Evolutionary conservation across 1,284 basidiomycete genomes (phyloP).

Genomic region (Rhodotorula sp.): DNA sequence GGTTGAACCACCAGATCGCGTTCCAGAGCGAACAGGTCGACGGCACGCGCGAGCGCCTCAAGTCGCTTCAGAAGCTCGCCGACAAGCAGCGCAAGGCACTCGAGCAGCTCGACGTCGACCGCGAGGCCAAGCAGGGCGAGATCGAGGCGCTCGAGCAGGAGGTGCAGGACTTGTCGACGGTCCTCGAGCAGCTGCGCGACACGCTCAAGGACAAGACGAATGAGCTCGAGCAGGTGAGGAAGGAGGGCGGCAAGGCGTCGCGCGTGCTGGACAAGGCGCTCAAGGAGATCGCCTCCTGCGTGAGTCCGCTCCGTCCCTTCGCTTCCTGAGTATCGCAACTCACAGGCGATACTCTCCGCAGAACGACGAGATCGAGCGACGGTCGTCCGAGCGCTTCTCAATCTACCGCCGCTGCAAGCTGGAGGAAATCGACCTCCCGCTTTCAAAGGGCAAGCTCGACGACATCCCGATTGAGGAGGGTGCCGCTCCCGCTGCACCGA

Average conservation of each 20-base stretch:
- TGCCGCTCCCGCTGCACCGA: slow-evolving; percentile 51
- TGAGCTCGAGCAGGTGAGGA: slow-evolving; percentile 72
- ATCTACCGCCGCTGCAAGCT: slow-evolving; percentile 89
- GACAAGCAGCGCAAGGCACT: slow-evolving; percentile 7
- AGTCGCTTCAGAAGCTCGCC: slow-evolving; percentile 45
- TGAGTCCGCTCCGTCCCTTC: slow-evolving; percentile 47
- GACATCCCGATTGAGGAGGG: slow-evolving; percentile 86
- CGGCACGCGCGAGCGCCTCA: slow-evolving; percentile 64
- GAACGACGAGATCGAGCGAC: slow-evolving; percentile 92
- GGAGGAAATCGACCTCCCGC: slow-evolving; percentile 84
- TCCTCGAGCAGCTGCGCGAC: slow-evolving; percentile 58
- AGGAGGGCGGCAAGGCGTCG: slow-evolving; percentile 64
- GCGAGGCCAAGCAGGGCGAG: slow-evolving; percentile 8
- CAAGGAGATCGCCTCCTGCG: slow-evolving; percentile 83
- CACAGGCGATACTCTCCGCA: slow-evolving; percentile 46
- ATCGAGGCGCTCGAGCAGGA: slow-evolving; percentile 29
- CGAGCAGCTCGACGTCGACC: slow-evolving; percentile 12
- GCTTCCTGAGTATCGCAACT: background rate
- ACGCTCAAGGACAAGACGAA: slow-evolving; percentile 65
- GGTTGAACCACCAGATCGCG: slow-evolving; percentile 79
- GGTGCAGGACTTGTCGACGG: slow-evolving; percentile 29
- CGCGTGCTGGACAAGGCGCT: slow-evolving; percentile 78
- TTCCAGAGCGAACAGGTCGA: slow-evolving; percentile 75
- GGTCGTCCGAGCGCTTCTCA: slow-evolving; percentile 77
- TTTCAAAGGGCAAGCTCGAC: slow-evolving; percentile 71